Percentiles rank a stretch among this genome's conserved stretches.
Evolutionary conservation across 2,329 filamentous ascomycete genomes (phyloP).

Genomic region (Tolypocladium ovalisporum): DNA sequence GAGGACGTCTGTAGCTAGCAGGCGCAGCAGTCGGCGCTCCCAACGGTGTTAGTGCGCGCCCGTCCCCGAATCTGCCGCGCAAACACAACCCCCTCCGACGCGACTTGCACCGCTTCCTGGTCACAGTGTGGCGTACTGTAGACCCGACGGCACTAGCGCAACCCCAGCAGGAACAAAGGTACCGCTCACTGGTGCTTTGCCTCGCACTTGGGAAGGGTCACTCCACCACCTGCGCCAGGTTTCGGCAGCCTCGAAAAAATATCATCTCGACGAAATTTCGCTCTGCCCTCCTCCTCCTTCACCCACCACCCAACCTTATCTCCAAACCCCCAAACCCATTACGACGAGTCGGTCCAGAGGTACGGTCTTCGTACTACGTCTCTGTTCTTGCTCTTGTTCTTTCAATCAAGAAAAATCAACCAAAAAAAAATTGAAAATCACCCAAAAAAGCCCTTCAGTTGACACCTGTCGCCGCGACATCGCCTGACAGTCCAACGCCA

Average conservation of each 20-base stretch:
- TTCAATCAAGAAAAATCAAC: conserved; percentile 38
- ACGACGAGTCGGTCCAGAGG: conserved; percentile 41
- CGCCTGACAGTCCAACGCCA: conserved; percentile 13
- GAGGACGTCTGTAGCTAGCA: not conserved
- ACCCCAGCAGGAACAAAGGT: not conserved
- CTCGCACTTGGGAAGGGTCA: conserved; percentile 4
- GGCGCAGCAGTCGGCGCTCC: not conserved
- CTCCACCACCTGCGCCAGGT: conserved; percentile 7
- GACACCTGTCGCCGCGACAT: conserved; percentile 16
- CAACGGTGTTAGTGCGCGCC: not conserved
- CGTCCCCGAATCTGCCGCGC: not conserved
- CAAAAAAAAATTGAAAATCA: conserved; percentile 53
- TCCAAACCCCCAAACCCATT: conserved; percentile 29
- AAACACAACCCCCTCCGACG: not conserved
- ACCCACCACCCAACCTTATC: conserved; percentile 37
- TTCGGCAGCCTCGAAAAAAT: conserved; percentile 18
- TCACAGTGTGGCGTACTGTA: not conserved
- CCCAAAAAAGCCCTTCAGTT: conserved; percentile 42
- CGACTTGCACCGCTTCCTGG: not conserved
- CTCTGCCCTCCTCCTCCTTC: conserved; percentile 23
- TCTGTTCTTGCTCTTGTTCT: conserved; percentile 48
- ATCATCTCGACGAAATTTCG: conserved; percentile 25
- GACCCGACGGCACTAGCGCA: not conserved
- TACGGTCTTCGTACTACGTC: conserved; percentile 47
- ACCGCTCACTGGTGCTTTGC: not conserved